phyloP scores from a whole-genome alignment of 192 early-diverging fungal species.

The Umbelopsis ramanniana region DNA sequence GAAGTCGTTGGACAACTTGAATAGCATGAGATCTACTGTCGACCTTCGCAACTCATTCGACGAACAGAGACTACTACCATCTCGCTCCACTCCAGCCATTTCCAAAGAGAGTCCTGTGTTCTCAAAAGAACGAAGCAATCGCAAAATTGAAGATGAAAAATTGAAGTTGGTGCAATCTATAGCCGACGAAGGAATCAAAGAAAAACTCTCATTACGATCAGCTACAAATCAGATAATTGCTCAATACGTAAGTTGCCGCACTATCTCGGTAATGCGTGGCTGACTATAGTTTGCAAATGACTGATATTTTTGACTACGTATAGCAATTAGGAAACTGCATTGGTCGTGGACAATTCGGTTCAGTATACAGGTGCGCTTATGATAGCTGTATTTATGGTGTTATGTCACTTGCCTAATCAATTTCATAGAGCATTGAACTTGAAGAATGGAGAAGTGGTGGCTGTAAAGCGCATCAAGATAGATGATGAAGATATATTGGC shows the following conservation, averaged over 20 bases:
- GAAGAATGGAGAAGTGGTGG: slow-evolving; percentile 81
- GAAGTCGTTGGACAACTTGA: slow-evolving; percentile 1
- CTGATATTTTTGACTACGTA: slow-evolving; percentile 9
- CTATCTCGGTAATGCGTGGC: not conserved
- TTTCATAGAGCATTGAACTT: slow-evolving; percentile 73
- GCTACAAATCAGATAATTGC: slow-evolving; percentile 46
- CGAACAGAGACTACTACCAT: not conserved
- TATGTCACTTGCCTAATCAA: not conserved
- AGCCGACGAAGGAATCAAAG: slow-evolving; percentile 25
- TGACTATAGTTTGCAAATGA: not conserved
- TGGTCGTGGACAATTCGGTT: slow-evolving; percentile 87
- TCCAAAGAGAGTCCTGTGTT: not conserved
- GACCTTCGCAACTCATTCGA: slow-evolving; percentile 11
- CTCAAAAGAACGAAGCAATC: slow-evolving; percentile 3
- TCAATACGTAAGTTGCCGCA: slow-evolving; percentile 46
- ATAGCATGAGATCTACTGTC: not conserved
- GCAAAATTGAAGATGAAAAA: slow-evolving; percentile 27
- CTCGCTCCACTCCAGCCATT: slow-evolving; percentile 8
- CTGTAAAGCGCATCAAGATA: slow-evolving; percentile 84
- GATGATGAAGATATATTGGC: slow-evolving; percentile 72
- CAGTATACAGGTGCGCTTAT: slow-evolving; percentile 70
- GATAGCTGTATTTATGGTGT: not conserved
- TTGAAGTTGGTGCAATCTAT: slow-evolving; percentile 1
- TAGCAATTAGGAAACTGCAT: slow-evolving; percentile 89
- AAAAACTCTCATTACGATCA: slow-evolving; percentile 33